Evolutionary conservation across 192 early-diverging fungal species (phyloP).

Genomic region (Coemansia sp.): DNA sequence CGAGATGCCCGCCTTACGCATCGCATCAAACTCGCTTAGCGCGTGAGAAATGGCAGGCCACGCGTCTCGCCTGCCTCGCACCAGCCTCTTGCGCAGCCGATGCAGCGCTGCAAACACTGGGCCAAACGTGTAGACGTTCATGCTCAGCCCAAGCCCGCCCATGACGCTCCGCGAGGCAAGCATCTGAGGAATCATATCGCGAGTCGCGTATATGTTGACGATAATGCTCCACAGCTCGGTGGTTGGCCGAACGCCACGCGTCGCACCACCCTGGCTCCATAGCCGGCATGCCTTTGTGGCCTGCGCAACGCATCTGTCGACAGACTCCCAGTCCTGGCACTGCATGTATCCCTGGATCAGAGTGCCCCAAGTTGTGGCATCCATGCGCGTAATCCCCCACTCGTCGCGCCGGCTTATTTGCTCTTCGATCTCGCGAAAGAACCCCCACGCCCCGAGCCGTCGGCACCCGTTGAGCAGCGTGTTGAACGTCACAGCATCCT

Average conservation of each 20-base stretch:
- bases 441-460: slow-evolving; percentile 29
- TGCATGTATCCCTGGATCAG: slow-evolving; percentile 43
- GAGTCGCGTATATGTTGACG: slow-evolving; percentile 34
- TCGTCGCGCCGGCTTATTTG: slow-evolving; percentile 38
- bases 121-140: slow-evolving; percentile 28
- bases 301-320: slow-evolving; percentile 30
- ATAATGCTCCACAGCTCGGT: slow-evolving; percentile 41
- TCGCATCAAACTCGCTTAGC: slow-evolving; percentile 37
- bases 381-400: slow-evolving; percentile 48
- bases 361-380: slow-evolving; percentile 44
- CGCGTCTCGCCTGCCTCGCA: slow-evolving; percentile 17
- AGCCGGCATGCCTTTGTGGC: slow-evolving; percentile 20
- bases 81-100: slow-evolving; percentile 20
- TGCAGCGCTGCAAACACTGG: slow-evolving; percentile 48
- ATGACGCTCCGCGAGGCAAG: slow-evolving; percentile 27
- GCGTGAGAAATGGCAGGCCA: slow-evolving; percentile 25
- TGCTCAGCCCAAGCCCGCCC: slow-evolving; percentile 25
- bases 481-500: slow-evolving; percentile 50
- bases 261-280: slow-evolving; percentile 15
- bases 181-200: slow-evolving; percentile 49
- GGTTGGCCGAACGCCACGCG: slow-evolving; percentile 23
- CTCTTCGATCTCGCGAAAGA: slow-evolving; percentile 30
- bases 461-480: slow-evolving; percentile 51
- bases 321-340: slow-evolving; percentile 37
- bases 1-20: slow-evolving; percentile 19